phyloP scores from a whole-genome alignment of 2,329 filamentous ascomycete genomes.

The Neophaeococcomyces mojaviensis region DNA sequence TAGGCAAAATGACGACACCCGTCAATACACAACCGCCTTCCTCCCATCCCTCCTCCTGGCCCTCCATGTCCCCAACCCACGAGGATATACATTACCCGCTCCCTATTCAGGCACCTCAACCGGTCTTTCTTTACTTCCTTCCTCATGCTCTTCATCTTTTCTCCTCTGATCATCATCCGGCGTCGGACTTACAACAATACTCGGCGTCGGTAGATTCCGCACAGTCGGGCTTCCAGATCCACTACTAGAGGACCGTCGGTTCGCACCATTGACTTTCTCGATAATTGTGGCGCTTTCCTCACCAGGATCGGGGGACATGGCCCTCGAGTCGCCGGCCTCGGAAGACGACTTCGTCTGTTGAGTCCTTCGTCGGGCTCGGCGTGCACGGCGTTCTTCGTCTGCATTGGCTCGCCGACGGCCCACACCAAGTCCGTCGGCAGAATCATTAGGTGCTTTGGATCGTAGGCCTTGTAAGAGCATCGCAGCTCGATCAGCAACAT shows the following conservation, averaged over 20 bases:
- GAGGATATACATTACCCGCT: conserved; percentile 9
- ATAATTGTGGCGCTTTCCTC: conserved; percentile 5
- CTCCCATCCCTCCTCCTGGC: neutral
- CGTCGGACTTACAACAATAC: conserved; percentile 23
- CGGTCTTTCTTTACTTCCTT: conserved; percentile 2
- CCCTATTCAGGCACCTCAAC: conserved; percentile 8
- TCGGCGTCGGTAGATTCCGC: conserved; percentile 17
- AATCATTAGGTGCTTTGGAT: conserved; percentile 38
- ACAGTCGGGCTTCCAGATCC: conserved; percentile 17
- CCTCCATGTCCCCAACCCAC: conserved; percentile 5
- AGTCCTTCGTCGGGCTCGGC: conserved; percentile 61
- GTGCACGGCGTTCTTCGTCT: conserved; percentile 65
- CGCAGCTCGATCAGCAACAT: conserved; percentile 78
- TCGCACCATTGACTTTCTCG: conserved; percentile 10
- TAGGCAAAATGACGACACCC: too few species aligned
- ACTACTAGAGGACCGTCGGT: conserved; percentile 9
- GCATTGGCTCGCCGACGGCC: conserved; percentile 65
- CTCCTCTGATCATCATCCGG: conserved; percentile 14
- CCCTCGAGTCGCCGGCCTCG: conserved; percentile 20
- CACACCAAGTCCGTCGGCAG: conserved; percentile 48
- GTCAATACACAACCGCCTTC: too few species aligned
- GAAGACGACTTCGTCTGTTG: conserved; percentile 31
- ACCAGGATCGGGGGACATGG: conserved; percentile 14
- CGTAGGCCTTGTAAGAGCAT: conserved; percentile 77
- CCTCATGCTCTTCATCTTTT: neutral